Conservation (phyloP, 2,329 filamentous ascomycete genomes). For the Neoascochyta sp. region DNA sequence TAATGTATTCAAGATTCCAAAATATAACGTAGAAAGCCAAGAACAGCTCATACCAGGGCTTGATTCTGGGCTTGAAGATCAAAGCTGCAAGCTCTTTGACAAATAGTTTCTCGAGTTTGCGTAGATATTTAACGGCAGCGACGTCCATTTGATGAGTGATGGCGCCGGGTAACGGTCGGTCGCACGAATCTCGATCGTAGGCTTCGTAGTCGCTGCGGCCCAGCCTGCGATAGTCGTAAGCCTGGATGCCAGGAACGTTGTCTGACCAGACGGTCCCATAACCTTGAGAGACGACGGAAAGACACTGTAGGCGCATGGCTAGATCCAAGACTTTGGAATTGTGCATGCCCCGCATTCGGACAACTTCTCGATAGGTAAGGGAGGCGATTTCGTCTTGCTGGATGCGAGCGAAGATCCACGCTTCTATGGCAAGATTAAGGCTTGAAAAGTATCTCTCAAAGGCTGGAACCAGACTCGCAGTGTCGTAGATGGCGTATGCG, state of each 20-base stretch:
- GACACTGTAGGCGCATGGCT: conserved; percentile 33
- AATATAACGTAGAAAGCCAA: conserved; percentile 35
- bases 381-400: conserved; percentile 27
- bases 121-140: conserved; percentile 31
- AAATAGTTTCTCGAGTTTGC: conserved; percentile 28
- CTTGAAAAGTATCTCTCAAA: conserved; percentile 29
- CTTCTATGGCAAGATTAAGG: conserved; percentile 27
- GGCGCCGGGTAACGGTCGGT: conserved; percentile 33
- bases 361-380: conserved; percentile 31
- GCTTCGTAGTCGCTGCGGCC: conserved; percentile 35
- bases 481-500: conserved; percentile 36
- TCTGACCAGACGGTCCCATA: conserved; percentile 35
- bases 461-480: conserved; percentile 20
- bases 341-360: conserved; percentile 23
- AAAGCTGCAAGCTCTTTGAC: conserved; percentile 25
- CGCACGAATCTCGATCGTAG: conserved; percentile 32
- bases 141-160: conserved; percentile 39
- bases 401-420: conserved; percentile 30
- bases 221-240: conserved; percentile 29
- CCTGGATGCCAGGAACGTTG: conserved; percentile 30
- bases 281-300: conserved; percentile 37
- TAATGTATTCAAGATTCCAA: conserved; percentile 38
- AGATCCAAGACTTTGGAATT: conserved; percentile 25
- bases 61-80: conserved; percentile 34
- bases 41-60: conserved; percentile 39